Evolutionary conservation across 2,329 filamentous ascomycete genomes (phyloP), one percentile per base, ranked within the genome.

Genomic region (Aurifilum marmelostoma): DNA sequence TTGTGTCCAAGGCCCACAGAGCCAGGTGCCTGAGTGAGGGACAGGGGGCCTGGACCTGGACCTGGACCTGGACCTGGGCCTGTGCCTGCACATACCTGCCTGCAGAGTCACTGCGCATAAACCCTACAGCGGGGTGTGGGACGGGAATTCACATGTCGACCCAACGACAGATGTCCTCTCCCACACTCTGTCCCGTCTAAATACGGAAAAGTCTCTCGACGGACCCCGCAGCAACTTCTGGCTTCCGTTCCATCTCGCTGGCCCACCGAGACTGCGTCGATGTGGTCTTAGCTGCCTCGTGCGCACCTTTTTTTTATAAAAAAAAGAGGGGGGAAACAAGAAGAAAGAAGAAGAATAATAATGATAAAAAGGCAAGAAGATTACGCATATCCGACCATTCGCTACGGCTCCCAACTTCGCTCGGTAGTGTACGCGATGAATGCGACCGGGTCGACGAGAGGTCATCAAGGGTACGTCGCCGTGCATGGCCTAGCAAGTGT

Each of bases 41-140:
- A n/a, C n/a, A 18, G 41, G 41, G 21, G 21, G n/a, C 21, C 32
- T 4, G 34, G 24, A 24, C 54, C 27, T 27, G 58, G 8, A 21
- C 59, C 14, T 62, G 37, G n/a, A n/a, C 59, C 39, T 62, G 37
- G n/a, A 21, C 58, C 32, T 39, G 58, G 9, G 58, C 32, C 58
- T 66, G 64, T 58, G 63, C 63, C 50, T 65, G 56, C 32, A 59
- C 56, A 37, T 32, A 59, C 32, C 54, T 18, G 24, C 63, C 50
- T 58, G 63, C 63, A 65, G 63, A 58, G 37, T 41, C 63, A 66
- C 56, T 27, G 34, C 64, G 56, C 54, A 66, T 61, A 29, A 37
- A 34, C 37, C 27, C 64, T 50, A 18, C 29, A 39, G 24, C 41
- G 27, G 41, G 39, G 16, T 32, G 16, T 32, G 34, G 21, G 27